Evolutionary conservation across 176 grass and related monocot genomes (phyloP).

Genomic region (Avena atlantica): DNA sequence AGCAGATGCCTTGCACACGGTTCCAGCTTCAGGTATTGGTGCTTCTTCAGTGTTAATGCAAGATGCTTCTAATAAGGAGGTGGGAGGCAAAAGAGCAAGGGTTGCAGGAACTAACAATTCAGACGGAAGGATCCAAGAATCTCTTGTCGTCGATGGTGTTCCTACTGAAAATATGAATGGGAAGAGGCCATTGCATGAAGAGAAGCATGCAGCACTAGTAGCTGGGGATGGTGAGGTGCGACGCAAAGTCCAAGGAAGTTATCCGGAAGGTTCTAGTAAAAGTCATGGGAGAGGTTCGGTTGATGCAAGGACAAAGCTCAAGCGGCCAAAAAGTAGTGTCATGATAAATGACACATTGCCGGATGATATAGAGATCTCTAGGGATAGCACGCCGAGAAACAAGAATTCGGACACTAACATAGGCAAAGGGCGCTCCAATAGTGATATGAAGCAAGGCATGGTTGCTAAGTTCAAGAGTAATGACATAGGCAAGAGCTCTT

Average conservation of each 20-base stretch:
- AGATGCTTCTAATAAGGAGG: conserved; percentile 23
- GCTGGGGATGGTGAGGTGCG: neutral
- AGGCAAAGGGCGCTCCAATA: neutral
- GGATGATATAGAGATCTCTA: neutral
- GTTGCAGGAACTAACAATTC: conserved; percentile 39
- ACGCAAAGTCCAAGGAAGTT: conserved; percentile 27
- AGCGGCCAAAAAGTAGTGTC: conserved; percentile 7
- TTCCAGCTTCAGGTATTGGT: conserved; percentile 5
- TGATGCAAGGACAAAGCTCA: conserved; percentile 38
- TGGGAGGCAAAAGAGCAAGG: conserved; percentile 13
- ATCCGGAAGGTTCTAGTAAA: neutral
- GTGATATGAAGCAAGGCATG: conserved; percentile 15
- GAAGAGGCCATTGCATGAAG: conserved; percentile 15
- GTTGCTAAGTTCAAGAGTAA: conserved; percentile 28
- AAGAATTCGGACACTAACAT: conserved; percentile 20
- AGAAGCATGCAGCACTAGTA: conserved; percentile 12
- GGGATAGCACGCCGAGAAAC: neutral
- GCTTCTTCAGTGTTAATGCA: neutral
- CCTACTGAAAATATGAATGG: conserved; percentile 25
- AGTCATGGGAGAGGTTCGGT: neutral
- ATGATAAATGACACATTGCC: conserved; percentile 23
- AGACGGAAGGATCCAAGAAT: conserved; percentile 24
- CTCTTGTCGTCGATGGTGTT: neutral
- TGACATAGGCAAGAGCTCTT: conserved; percentile 8
- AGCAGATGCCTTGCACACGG: conserved; percentile 10